phyloP scores from a whole-genome alignment of 2,329 filamentous ascomycete species.

The Bipolaris cookei region DNA sequence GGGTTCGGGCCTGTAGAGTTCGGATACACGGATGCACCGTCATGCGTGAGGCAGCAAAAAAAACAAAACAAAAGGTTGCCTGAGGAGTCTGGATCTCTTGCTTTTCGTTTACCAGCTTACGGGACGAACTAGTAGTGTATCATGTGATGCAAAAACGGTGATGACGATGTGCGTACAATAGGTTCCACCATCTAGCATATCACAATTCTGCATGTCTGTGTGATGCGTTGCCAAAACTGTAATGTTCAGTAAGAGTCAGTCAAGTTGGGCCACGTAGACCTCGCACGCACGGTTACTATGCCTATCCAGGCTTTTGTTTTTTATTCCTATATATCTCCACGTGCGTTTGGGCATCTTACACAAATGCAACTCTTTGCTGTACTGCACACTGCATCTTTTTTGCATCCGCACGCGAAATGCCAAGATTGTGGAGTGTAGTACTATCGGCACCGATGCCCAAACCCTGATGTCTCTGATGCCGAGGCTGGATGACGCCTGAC shows the following conservation, averaged over 20 bases:
- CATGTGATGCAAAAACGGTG: no score
- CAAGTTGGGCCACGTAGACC: neutral
- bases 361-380: neutral
- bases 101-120: neutral
- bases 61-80: slow-evolving; percentile 8
- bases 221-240: no score
- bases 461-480: neutral
- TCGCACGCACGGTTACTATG: neutral
- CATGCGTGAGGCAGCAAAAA: neutral
- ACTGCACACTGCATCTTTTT: neutral
- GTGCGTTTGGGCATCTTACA: neutral
- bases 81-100: neutral
- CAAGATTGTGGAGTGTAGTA: neutral
- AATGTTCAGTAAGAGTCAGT: neutral
- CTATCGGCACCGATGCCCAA: neutral
- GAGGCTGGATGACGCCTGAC: neutral
- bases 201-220: no score
- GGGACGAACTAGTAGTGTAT: neutral
- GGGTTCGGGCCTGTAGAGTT: neutral
- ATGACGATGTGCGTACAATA: no score
- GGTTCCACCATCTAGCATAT: no score
- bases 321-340: neutral
- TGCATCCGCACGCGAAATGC: neutral
- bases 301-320: neutral
- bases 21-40: neutral